These are phyloP conservation scores for Colletotrichum tabaci DNA, from an alignment of 2,329 filamentous ascomycete species.

Conservation along the genomic window DNA sequence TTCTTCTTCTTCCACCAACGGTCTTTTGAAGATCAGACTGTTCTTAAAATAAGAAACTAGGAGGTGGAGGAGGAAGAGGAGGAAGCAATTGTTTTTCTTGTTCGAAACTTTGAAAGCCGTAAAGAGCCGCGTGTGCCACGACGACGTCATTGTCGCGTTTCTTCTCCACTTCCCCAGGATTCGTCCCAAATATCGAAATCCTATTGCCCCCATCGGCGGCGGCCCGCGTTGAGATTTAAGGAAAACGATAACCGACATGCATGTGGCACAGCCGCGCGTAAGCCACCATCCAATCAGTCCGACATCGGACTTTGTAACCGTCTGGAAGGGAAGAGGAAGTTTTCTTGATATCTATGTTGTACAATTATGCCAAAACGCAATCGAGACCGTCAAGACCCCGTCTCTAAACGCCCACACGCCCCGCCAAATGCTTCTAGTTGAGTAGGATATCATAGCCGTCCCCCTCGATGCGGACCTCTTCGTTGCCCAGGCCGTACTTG, in stretches of 20 bases:
- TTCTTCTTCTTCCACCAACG: not conserved
- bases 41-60: too few relatives aligned
- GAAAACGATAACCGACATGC: constrained; percentile 26
- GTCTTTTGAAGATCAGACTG: not conserved
- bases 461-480: constrained; percentile 75
- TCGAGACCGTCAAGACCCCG: constrained; percentile 18
- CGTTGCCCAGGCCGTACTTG: constrained; percentile 77
- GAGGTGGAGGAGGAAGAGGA: not conserved
- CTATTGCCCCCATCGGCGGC: not conserved
- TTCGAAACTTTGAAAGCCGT: not conserved
- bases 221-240: not conserved
- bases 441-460: constrained; percentile 82
- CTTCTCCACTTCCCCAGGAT: constrained; percentile 28
- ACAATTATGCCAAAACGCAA: constrained; percentile 22
- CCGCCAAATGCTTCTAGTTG: constrained; percentile 49
- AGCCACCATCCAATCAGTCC: constrained; percentile 2
- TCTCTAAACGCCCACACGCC: constrained; percentile 30
- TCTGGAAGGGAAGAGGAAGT: not conserved
- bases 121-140: constrained; percentile 1
- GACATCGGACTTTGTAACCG: not conserved
- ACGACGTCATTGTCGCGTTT: constrained; percentile 27
- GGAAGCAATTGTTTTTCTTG: not conserved
- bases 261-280: not conserved
- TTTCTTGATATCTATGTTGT: constrained; percentile 11
- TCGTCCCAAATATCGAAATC: not conserved